These are phyloP conservation scores for Wickerhamiella shivajii DNA, from an alignment of 805 yeast genomes.

Conservation along the genomic window DNA sequence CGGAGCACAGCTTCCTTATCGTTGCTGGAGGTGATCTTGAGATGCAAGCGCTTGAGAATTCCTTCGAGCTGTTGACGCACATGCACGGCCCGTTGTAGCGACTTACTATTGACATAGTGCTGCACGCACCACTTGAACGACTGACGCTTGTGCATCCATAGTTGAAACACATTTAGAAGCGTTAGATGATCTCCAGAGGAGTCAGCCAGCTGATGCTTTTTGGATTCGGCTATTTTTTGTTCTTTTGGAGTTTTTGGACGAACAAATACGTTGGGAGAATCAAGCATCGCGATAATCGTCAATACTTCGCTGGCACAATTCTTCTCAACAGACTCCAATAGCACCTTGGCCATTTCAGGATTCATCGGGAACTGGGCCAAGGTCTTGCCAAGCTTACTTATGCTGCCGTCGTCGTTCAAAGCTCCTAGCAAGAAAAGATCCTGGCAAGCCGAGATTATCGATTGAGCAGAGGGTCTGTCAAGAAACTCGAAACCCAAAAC, in stretches of 20 bases:
- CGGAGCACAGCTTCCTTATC: constrained; percentile 31
- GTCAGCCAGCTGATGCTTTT: constrained; percentile 38
- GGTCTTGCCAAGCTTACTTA: constrained; percentile 62
- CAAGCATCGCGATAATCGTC: constrained; percentile 68
- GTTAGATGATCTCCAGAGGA: constrained; percentile 69
- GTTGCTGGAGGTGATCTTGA: constrained; percentile 18
- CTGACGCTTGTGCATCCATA: constrained; percentile 55
- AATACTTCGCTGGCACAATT: constrained; percentile 55
- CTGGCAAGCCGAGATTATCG: constrained; percentile 63
- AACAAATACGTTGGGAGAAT: constrained; percentile 57
- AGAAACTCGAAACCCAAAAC: constrained; percentile 72
- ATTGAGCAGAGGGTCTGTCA: constrained; percentile 71
- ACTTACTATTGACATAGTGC: constrained; percentile 61
- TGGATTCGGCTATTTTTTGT: constrained; percentile 49
- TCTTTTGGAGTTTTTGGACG: constrained; percentile 47
- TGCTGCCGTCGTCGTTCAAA: constrained; percentile 50
- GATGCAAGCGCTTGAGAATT: constrained; percentile 23
- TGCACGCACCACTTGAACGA: constrained; percentile 77
- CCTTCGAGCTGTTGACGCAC: constrained; percentile 57
- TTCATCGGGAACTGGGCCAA: constrained; percentile 92
- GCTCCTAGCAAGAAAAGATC: constrained; percentile 81
- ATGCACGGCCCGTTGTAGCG: constrained; percentile 52
- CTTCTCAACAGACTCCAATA: constrained; percentile 46
- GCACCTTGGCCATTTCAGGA: constrained; percentile 71
- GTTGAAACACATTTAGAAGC: constrained; percentile 56